phyloP scores from a whole-genome alignment of 2,329 filamentous ascomycete genomes.

The Arachnomyces sp. region DNA sequence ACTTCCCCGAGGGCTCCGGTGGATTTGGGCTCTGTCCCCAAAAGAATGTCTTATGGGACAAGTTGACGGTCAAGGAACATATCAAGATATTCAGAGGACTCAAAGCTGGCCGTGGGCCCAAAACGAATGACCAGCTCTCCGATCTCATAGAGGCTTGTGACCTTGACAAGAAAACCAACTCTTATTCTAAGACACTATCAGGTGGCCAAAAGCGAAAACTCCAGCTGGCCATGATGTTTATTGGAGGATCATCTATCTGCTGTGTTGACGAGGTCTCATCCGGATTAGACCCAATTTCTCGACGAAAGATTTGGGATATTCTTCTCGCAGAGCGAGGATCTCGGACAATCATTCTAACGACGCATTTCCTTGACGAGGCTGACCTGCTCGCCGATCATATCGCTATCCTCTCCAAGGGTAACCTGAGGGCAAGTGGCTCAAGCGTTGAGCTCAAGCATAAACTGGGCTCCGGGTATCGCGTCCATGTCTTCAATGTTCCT shows the following conservation, averaged over 20 bases:
- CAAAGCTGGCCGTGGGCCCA: constrained; percentile 54
- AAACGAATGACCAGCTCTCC: constrained; percentile 51
- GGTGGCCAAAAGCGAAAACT: constrained; percentile 89
- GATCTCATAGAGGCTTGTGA: constrained; percentile 64
- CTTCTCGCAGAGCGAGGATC: constrained; percentile 72
- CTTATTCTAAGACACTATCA: constrained; percentile 67
- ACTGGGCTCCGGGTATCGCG: constrained; percentile 74
- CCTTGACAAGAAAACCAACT: constrained; percentile 62
- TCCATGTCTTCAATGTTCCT: constrained; percentile 59
- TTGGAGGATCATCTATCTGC: constrained; percentile 77
- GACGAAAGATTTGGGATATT: constrained; percentile 91
- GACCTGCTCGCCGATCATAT: constrained; percentile 85
- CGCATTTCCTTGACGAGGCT: constrained; percentile 89
- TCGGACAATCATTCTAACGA: constrained; percentile 78
- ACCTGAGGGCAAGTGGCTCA: constrained; percentile 71
- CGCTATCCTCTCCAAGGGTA: constrained; percentile 76
- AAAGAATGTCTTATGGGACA: constrained; percentile 89
- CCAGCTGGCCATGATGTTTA: constrained; percentile 91
- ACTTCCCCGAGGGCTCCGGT: constrained; percentile 67
- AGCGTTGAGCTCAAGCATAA: constrained; percentile 77
- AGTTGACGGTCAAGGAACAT: constrained; percentile 78
- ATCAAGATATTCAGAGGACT: constrained; percentile 74
- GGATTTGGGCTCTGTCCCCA: constrained; percentile 83
- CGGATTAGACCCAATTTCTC: constrained; percentile 75
- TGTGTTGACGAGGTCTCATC: constrained; percentile 88